Conservation (phyloP, 2,329 filamentous ascomycete species). For the Pyrenophora teres region DNA sequence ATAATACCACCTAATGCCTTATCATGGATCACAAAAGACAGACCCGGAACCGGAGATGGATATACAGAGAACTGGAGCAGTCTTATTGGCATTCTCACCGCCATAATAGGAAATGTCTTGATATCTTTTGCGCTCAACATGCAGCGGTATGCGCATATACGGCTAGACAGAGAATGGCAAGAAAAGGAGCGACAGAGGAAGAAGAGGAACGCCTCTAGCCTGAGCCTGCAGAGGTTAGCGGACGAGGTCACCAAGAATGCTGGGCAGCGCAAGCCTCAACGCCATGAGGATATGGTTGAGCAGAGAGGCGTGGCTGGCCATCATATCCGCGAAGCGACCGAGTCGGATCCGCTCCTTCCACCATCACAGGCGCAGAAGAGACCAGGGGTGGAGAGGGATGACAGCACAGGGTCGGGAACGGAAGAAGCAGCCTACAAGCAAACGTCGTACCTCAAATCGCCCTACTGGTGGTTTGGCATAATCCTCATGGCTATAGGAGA, state of each 20-base stretch:
- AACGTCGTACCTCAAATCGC: conserved; percentile 82
- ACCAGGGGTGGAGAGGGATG: conserved; percentile 35
- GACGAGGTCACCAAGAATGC: conserved; percentile 34
- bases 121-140: conserved; percentile 97
- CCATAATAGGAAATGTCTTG: conserved; percentile 88
- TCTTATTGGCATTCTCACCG: conserved; percentile 90
- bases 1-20: conserved; percentile 12
- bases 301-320: conserved; percentile 7
- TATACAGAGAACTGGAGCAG: conserved; percentile 72
- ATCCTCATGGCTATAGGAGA: conserved; percentile 91
- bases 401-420: conserved; percentile 15
- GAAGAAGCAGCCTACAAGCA: conserved; percentile 51
- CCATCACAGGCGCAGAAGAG: conserved; percentile 2
- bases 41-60: conserved; percentile 12
- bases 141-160: conserved; percentile 92
- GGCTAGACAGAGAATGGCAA: conserved; percentile 72
- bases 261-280: conserved; percentile 9
- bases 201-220: conserved; percentile 48
- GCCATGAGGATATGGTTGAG: conserved; percentile 4
- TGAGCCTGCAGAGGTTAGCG: conserved; percentile 43
- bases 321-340: conserved; percentile 21
- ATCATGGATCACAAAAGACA: conserved; percentile 15
- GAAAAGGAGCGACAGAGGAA: conserved; percentile 49
- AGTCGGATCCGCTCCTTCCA: conserved; percentile 44
- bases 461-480: conserved; percentile 96